These are phyloP conservation scores for Vararia minispora DNA, from an alignment of 768 basidiomycete species.

Conservation along the genomic window DNA sequence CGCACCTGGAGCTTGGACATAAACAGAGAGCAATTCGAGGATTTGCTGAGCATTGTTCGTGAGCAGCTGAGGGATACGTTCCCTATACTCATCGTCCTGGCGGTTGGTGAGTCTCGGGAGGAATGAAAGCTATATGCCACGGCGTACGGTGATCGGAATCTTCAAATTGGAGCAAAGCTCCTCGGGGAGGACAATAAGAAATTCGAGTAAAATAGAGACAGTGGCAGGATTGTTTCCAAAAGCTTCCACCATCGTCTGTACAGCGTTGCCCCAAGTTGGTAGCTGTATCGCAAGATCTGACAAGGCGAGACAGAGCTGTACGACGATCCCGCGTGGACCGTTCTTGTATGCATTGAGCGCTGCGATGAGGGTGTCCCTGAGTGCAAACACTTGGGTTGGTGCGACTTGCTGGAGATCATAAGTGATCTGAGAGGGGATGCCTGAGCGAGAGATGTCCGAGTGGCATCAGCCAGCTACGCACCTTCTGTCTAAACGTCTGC, in stretches of 20 bases:
- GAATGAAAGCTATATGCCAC: neutral
- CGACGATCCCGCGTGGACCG: conserved; percentile 76
- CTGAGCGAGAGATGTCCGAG: neutral
- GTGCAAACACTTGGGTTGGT: conserved; percentile 52
- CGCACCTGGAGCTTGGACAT: conserved; percentile 80
- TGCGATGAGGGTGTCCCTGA: conserved; percentile 79
- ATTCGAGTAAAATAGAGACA: conserved; percentile 79
- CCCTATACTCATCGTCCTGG: conserved; percentile 68
- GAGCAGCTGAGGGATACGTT: conserved; percentile 48
- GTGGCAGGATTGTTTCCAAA: conserved; percentile 80
- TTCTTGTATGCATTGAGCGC: conserved; percentile 61
- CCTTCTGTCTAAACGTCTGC: conserved; percentile 94
- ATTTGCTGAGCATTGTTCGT: conserved; percentile 62
- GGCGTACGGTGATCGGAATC: conserved; percentile 79
- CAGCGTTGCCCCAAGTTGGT: conserved; percentile 72
- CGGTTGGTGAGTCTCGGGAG: conserved; percentile 2
- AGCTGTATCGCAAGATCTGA: conserved; percentile 88
- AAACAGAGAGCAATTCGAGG: conserved; percentile 73
- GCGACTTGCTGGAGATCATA: conserved; percentile 92
- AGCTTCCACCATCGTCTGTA: conserved; percentile 69
- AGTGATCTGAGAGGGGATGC: conserved; percentile 53
- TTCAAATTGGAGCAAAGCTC: conserved; percentile 75
- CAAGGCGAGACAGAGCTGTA: conserved; percentile 84
- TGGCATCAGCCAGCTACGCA: conserved; percentile 25
- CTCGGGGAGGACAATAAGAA: conserved; percentile 85